Evolutionary conservation across 2,329 filamentous ascomycete species (phyloP), one percentile per base, ranked within the genome.

Genomic region (Botryotinia globosa): DNA sequence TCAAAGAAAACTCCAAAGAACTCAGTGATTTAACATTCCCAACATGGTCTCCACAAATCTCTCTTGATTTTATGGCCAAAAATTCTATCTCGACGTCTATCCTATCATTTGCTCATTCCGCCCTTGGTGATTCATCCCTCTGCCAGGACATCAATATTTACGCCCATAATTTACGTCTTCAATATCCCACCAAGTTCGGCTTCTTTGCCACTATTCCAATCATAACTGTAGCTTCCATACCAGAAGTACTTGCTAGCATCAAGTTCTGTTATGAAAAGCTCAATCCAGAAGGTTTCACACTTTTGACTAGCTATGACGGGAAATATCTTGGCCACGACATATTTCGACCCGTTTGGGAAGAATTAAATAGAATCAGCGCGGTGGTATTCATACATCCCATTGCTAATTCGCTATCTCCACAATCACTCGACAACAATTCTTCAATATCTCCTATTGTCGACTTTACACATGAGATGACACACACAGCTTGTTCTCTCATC

Each of bases 391-490:
- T 72, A 10, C 37, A 68, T 20, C 70, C 63, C 2, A 61, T 61
- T 22, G 14, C 29, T 6, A 65, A 65, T n/a, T 65, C 48, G 14
- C 25, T 42, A 12, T 5, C 22, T 3, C 20, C 39, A 5, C 12
- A 12, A 32, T 8, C 25, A 25, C 16, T 20, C 3, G 6, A 10
- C 5, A n/a, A 67, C 18, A 8, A 32, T 1, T 72, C 39, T 3
- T 81, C 82, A 10, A 66, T 54, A 0, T 80, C 82, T 73, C 82
- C 84, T 2, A 76, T 83, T n/a, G 75, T 85, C 45, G 83, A 85
- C 64, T 86, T 82, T 67, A 82, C 85, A 0, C 84, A 84, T 58
- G 84, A 87, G 73, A 86, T 83, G 10, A 82, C 80, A 0, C 82
- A 83, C 8, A 79, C 83, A 0, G 85, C 83, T 0, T 77, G 84